Evolutionary conservation across 257 asterid species (phyloP).

Genomic region (Nicotiana attenuata): DNA sequence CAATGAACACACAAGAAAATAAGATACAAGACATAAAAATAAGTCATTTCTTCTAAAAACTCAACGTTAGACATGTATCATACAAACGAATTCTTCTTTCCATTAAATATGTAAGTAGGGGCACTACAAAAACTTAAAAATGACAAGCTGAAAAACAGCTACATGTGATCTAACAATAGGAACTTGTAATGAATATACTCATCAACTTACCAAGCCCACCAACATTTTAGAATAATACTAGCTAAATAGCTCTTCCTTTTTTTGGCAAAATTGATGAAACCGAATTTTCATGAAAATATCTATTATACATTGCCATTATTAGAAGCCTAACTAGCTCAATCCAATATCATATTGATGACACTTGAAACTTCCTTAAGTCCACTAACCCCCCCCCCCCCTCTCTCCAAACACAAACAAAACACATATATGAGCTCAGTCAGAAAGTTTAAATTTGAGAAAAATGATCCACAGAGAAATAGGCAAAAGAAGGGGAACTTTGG

Average conservation of each 20-base stretch:
- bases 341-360: background rate
- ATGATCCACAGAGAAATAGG: background rate
- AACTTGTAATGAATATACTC: background rate
- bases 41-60: background rate
- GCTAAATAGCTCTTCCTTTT: background rate
- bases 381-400: background rate
- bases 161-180: background rate
- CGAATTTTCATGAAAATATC: background rate
- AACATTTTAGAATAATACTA: background rate
- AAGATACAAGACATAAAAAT: background rate
- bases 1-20: background rate
- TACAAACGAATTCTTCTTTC: background rate
- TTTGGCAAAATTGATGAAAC: background rate
- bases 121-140: background rate
- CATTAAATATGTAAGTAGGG: background rate
- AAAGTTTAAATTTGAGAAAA: background rate
- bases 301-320: background rate
- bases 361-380: background rate
- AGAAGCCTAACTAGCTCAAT: background rate
- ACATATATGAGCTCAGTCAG: background rate
- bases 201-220: background rate
- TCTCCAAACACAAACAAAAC: background rate
- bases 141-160: background rate
- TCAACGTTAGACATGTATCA: background rate
- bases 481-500: too few species aligned